A percentile compares a stretch with the other conserved stretches of the same genome.
Evolutionary conservation across 2,329 filamentous ascomycete species (phyloP).

Genomic region (Pyrenochaeta sp.): DNA sequence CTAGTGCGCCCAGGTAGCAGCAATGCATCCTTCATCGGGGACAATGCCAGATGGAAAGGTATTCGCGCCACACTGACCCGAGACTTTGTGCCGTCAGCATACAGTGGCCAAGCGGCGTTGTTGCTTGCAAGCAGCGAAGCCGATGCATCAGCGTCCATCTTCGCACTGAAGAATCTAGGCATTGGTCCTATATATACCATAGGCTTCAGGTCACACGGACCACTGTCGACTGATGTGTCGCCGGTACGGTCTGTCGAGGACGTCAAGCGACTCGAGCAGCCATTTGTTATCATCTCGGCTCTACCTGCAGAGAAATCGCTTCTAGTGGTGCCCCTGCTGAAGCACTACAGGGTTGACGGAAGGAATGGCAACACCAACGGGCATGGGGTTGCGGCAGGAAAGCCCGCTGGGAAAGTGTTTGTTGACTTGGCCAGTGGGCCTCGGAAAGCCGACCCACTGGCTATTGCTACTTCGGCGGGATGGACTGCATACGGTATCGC

Average conservation of each 20-base stretch:
- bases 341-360: conserved; percentile 68
- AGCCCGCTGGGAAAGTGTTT: conserved; percentile 71
- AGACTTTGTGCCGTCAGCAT: conserved; percentile 84
- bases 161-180: conserved; percentile 77
- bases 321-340: conserved; percentile 78
- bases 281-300: conserved; percentile 83
- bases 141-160: conserved; percentile 80
- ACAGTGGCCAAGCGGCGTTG: conserved; percentile 77
- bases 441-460: conserved; percentile 71
- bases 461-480: conserved; percentile 75
- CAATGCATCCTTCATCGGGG: conserved; percentile 67
- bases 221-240: conserved; percentile 71
- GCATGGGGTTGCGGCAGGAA: conserved; percentile 26
- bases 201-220: conserved; percentile 71
- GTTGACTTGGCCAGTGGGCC: conserved; percentile 77
- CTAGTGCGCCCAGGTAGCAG: conserved; percentile 64
- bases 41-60: conserved; percentile 87
- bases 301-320: conserved; percentile 80
- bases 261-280: conserved; percentile 79
- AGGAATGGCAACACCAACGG: conserved; percentile 46
- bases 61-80: conserved; percentile 82
- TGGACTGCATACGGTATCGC: conserved; percentile 82
- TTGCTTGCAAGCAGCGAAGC: conserved; percentile 76
- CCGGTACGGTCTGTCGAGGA: conserved; percentile 76
- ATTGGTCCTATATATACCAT: conserved; percentile 85